Conservation (phyloP, 495 filamentous ascomycete species). For the Acidiella bohemica region DNA sequence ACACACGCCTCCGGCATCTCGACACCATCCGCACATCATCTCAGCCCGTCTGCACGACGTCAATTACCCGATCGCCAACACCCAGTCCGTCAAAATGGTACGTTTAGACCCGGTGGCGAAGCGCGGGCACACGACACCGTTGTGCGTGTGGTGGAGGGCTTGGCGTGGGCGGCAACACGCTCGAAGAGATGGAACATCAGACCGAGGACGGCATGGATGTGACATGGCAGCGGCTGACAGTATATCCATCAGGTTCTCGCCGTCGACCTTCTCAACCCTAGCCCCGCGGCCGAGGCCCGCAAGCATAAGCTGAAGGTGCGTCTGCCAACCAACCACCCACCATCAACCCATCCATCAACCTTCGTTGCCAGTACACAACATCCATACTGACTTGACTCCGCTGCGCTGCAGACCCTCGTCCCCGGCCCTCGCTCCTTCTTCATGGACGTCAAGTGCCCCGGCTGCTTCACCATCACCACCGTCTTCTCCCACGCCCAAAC, state of each 20-base stretch:
- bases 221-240: background rate
- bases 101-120: no score
- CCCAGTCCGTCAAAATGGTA: no score
- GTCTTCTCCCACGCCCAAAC: slow-evolving; percentile 99
- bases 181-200: no score
- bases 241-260: slow-evolving; percentile 69
- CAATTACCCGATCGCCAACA: no score
- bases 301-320: slow-evolving; percentile 99
- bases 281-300: slow-evolving; percentile 83
- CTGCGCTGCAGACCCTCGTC: slow-evolving; percentile 60
- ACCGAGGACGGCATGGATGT: no score
- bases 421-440: slow-evolving; percentile 96
- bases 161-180: no score
- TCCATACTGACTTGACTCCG: background rate
- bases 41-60: no score
- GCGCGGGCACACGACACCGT: no score
- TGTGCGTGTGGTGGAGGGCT: no score
- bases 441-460: slow-evolving; percentile 99
- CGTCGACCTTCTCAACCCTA: slow-evolving; percentile 98
- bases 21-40: no score
- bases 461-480: slow-evolving; percentile 99
- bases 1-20: no score
- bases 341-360: background rate
- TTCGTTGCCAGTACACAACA: background rate
- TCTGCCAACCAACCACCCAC: background rate